Conservation (phyloP, 176 grass and related monocot species). For the Oryza meyeriana region DNA sequence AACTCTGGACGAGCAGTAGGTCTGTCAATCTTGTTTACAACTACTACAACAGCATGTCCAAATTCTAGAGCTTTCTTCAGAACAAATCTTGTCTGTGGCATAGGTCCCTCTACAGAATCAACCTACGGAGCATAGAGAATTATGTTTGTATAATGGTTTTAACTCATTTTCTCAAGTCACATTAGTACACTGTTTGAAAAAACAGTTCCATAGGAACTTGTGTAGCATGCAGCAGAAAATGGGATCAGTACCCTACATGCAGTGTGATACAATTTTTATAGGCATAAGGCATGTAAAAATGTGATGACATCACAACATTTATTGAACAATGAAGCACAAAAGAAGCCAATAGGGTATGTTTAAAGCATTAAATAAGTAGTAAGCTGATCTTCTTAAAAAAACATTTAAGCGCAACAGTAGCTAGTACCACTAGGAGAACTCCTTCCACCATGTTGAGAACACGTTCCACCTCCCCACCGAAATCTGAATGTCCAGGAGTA, state of each 20-base stretch:
- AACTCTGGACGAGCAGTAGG: slow-evolving; percentile 86
- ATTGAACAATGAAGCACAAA: slow-evolving; percentile 11
- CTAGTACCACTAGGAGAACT: slow-evolving; percentile 92
- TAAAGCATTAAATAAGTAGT: slow-evolving; percentile 10
- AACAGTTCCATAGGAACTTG: slow-evolving; percentile 12
- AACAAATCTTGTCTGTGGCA: slow-evolving; percentile 99
- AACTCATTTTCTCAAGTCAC: not conserved
- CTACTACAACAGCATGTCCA: slow-evolving; percentile 95
- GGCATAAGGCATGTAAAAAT: slow-evolving; percentile 6
- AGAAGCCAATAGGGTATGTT: not conserved
- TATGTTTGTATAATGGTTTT: slow-evolving; percentile 20
- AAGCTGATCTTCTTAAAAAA: not conserved
- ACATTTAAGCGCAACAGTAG: slow-evolving; percentile 19
- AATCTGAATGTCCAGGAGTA: slow-evolving; percentile 96
- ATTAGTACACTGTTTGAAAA: not conserved
- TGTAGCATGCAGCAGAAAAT: slow-evolving; percentile 23
- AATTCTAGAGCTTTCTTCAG: slow-evolving; percentile 98
- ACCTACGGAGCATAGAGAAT: slow-evolving; percentile 52
- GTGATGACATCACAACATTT: not conserved
- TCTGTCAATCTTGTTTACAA: slow-evolving; percentile 97
- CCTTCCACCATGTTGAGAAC: slow-evolving; percentile 99
- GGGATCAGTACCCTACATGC: not conserved
- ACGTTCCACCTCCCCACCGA: slow-evolving; percentile 95
- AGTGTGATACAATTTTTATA: not conserved
- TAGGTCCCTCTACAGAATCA: slow-evolving; percentile 99